phyloP scores from a whole-genome alignment of 2,329 filamentous ascomycete genomes.

The Trichoderma sp. region DNA sequence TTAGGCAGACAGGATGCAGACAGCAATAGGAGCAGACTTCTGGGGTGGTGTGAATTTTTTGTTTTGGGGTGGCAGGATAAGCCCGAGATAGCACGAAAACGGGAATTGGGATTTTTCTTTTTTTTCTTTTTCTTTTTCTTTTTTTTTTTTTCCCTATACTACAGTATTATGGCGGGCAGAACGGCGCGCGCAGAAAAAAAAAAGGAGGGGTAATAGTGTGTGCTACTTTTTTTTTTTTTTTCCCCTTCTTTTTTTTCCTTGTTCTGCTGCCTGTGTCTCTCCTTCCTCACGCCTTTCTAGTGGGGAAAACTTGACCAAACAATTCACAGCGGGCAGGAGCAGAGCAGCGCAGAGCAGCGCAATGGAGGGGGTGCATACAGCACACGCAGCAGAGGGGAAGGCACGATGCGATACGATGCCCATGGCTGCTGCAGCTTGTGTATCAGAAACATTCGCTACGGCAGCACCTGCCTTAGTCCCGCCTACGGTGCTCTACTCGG shows the following conservation, averaged over 20 bases:
- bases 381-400: neutral
- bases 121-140: neutral
- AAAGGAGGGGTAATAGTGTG: constrained; percentile 1
- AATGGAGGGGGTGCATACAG: constrained; percentile 12
- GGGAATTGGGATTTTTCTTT: neutral
- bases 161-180: neutral
- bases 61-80: constrained; percentile 20
- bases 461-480: neutral
- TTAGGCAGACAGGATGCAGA: constrained; percentile 21
- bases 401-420: constrained; percentile 16
- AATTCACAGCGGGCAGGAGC: constrained; percentile 12
- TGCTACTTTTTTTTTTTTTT: neutral
- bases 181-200: constrained; percentile 5
- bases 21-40: constrained; percentile 17
- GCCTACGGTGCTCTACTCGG: no score
- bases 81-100: constrained; percentile 9
- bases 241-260: neutral
- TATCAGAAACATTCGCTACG: constrained; percentile 10
- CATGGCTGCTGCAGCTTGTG: constrained; percentile 15
- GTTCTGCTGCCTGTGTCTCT: neutral
- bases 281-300: neutral
- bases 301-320: neutral
- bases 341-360: neutral
- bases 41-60: constrained; percentile 21
- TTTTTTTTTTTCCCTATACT: neutral